A percentile compares a stretch with the other conserved stretches of the same genome.
Conservation (phyloP, 306 rosid genomes). For the Phaseolus lunatus region DNA sequence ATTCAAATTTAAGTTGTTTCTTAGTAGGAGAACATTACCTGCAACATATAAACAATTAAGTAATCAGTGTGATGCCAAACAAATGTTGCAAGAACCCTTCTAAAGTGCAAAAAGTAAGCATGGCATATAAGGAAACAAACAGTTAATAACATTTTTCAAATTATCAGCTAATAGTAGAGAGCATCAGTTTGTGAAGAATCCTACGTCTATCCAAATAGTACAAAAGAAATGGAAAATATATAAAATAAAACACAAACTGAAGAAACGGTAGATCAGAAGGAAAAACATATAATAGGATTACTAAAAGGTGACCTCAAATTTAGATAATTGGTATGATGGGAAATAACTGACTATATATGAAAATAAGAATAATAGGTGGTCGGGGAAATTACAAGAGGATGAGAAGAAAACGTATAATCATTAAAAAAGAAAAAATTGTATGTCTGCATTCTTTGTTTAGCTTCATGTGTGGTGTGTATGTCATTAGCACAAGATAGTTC, state of each 20-base stretch:
- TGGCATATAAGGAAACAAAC: neutral
- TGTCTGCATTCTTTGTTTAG: neutral
- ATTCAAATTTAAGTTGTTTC: slow-evolving; percentile 80
- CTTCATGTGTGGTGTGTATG: neutral
- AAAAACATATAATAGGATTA: too few species aligned
- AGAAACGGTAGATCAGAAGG: too few species aligned
- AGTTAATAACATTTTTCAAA: neutral
- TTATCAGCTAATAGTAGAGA: neutral
- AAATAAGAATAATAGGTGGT: neutral
- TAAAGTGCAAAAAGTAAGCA: slow-evolving; percentile 13
- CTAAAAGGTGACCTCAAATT: neutral
- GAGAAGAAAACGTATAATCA: slow-evolving; percentile 16
- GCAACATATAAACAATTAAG: slow-evolving; percentile 38
- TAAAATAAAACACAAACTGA: neutral
- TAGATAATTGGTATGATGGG: neutral
- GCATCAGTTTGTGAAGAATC: slow-evolving; percentile 13
- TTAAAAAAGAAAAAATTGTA: neutral
- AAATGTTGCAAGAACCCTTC: slow-evolving; percentile 21
- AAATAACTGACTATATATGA: slow-evolving; percentile 9
- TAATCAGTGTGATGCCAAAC: neutral
- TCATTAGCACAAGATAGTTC: slow-evolving; percentile 3
- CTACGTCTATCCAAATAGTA: slow-evolving; percentile 16
- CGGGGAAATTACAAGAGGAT: neutral
- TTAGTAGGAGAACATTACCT: slow-evolving; percentile 91
- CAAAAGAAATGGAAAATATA: neutral